phyloP scores from a whole-genome alignment of 371 early-diverging fungal species.

The Nematocida parisii region DNA sequence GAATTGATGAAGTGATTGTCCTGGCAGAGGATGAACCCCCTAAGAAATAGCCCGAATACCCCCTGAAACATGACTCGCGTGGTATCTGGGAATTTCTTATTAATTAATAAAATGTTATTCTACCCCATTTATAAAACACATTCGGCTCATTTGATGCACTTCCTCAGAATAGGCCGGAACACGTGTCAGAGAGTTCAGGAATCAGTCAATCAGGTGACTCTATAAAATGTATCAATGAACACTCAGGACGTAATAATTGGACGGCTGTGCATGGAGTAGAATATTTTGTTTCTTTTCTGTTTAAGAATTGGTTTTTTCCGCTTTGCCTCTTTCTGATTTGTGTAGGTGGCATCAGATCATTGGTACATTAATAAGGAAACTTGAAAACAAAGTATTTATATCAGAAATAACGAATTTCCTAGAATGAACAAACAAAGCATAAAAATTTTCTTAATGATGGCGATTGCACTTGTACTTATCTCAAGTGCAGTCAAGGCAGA shows the following conservation, averaged over 20 bases:
- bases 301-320: not conserved
- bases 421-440: slow-evolving; percentile 11
- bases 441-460: not conserved
- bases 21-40: slow-evolving; percentile 55
- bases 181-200: no score
- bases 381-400: not conserved
- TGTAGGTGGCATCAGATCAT: not conserved
- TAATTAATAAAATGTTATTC: no score
- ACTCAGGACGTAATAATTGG: no score
- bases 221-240: no score
- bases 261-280: not conserved
- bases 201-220: no score
- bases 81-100: no score
- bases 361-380: not conserved
- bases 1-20: slow-evolving; percentile 78
- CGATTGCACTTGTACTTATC: not conserved
- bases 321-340: not conserved
- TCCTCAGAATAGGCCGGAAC: no score
- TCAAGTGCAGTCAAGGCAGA: not conserved
- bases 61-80: not conserved
- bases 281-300: not conserved
- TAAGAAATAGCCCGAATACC: not conserved
- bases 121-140: no score
- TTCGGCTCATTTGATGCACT: no score
- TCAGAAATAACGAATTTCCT: not conserved